These are phyloP conservation scores for Pichia scutulata DNA, from an alignment of 805 yeast species.

Conservation along the genomic window DNA sequence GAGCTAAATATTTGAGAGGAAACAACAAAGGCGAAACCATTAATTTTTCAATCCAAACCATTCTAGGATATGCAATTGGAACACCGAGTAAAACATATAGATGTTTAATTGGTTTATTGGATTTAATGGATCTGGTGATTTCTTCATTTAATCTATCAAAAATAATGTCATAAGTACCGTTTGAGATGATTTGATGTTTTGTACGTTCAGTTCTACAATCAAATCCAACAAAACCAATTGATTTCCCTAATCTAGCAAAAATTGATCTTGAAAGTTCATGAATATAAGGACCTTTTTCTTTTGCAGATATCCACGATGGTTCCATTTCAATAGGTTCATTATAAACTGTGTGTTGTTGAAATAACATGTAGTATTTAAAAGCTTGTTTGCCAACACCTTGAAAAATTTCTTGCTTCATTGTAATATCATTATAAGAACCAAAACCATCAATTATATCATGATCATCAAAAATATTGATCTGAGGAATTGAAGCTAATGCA, in stretches of 20 bases:
- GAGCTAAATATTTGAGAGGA: constrained; percentile 58
- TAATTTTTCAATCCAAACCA: constrained; percentile 82
- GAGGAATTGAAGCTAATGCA: constrained; percentile 78
- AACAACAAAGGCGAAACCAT: constrained; percentile 53
- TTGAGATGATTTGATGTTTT: constrained; percentile 45
- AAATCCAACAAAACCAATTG: constrained; percentile 65
- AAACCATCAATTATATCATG: constrained; percentile 96
- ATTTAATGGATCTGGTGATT: constrained; percentile 32
- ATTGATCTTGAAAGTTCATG: constrained; percentile 57
- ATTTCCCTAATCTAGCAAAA: constrained; percentile 66
- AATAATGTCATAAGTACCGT: constrained; percentile 48
- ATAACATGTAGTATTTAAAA: constrained; percentile 78
- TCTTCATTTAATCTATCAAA: constrained; percentile 58
- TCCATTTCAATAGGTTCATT: constrained; percentile 30
- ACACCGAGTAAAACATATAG: constrained; percentile 81
- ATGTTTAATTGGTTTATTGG: constrained; percentile 53
- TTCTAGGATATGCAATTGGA: constrained; percentile 89
- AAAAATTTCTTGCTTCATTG: constrained; percentile 69
- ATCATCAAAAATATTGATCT: constrained; percentile 83
- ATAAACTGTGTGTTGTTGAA: constrained; percentile 74
- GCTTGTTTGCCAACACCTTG: constrained; percentile 70
- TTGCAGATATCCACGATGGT: constrained; percentile 62
- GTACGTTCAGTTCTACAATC: constrained; percentile 93
- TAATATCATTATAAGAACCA: constrained; percentile 74
- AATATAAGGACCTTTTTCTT: constrained; percentile 58